A percentile compares a stretch with the other conserved stretches of the same genome.
Evolutionary conservation across 179 eudicot species (phyloP).

Genomic region (Silene noctiflora): DNA sequence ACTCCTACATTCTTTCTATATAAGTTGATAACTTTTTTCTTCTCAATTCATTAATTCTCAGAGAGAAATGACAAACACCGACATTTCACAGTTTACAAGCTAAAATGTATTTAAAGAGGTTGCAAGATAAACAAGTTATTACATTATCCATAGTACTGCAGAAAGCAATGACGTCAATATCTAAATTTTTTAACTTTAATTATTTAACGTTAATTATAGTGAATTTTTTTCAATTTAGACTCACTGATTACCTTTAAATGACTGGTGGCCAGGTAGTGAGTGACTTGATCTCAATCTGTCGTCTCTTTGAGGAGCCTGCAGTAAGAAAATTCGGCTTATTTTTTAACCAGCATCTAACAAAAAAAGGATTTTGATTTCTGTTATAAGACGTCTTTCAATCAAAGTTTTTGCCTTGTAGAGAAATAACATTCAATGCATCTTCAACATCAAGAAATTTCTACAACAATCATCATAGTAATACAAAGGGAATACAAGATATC

Average conservation of each 20-base stretch:
- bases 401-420: background rate
- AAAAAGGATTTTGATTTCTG: too few relatives aligned
- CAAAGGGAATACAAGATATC: background rate
- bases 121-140: background rate
- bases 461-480: background rate
- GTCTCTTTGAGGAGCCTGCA: conserved; percentile 71
- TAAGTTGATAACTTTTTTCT: too few relatives aligned
- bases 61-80: too few relatives aligned
- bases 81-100: too few relatives aligned
- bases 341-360: too few relatives aligned
- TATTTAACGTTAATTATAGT: background rate
- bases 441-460: background rate
- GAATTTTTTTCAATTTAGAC: background rate
- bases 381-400: too few relatives aligned
- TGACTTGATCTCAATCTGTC: conserved; percentile 55
- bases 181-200: too few relatives aligned
- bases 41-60: too few relatives aligned
- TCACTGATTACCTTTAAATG: conserved; percentile 57
- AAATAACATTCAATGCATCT: background rate
- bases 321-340: conserved; percentile 12
- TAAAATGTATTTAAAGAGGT: background rate
- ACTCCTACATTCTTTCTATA: too few relatives aligned
- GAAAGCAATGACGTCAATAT: background rate
- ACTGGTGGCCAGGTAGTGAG: conserved; percentile 38
- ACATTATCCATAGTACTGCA: background rate